phyloP scores from a whole-genome alignment of 202 grass and related monocot species.

The Panicum virgatum region DNA sequence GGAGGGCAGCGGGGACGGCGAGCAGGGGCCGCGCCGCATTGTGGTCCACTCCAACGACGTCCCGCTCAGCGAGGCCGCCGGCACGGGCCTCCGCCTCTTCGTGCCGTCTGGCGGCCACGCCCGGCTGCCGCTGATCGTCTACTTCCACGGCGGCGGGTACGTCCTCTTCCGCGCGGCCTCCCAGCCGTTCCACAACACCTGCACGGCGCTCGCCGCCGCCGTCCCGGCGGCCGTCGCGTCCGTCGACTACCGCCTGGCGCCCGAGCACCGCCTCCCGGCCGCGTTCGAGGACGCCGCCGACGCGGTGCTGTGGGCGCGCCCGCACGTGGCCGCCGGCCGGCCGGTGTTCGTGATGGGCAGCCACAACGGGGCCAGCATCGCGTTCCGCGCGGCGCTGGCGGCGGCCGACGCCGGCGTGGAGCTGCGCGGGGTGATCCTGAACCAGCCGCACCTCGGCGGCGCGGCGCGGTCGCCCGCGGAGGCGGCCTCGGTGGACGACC shows the following conservation, averaged over 20 bases:
- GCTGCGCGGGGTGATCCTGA: constrained; percentile 59
- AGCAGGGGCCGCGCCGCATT: constrained; percentile 18
- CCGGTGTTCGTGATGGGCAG: constrained; percentile 72
- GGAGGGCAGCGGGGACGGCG: background rate
- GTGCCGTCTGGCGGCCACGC: constrained; percentile 35
- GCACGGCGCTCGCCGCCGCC: constrained; percentile 41
- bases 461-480: constrained; percentile 51
- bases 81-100: constrained; percentile 70
- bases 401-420: constrained; percentile 41
- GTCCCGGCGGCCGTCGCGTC: constrained; percentile 55
- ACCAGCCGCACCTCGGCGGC: constrained; percentile 71
- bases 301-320: constrained; percentile 47
- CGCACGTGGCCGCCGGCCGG: constrained; percentile 35
- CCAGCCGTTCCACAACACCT: constrained; percentile 62
- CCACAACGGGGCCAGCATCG: constrained; percentile 68
- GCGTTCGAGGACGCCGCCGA: constrained; percentile 76
- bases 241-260: constrained; percentile 92
- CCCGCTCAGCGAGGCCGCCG: constrained; percentile 45
- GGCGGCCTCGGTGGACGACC: constrained; percentile 55
- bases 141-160: constrained; percentile 79
- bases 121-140: constrained; percentile 49
- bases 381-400: constrained; percentile 59
- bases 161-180: constrained; percentile 78
- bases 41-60: constrained; percentile 57
- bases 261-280: constrained; percentile 82